Percentiles rank a stretch among this genome's conserved stretches.
These are phyloP conservation scores for Pythium brassicae DNA, from an alignment of 352 stramenopile species.

Conservation along the genomic window DNA sequence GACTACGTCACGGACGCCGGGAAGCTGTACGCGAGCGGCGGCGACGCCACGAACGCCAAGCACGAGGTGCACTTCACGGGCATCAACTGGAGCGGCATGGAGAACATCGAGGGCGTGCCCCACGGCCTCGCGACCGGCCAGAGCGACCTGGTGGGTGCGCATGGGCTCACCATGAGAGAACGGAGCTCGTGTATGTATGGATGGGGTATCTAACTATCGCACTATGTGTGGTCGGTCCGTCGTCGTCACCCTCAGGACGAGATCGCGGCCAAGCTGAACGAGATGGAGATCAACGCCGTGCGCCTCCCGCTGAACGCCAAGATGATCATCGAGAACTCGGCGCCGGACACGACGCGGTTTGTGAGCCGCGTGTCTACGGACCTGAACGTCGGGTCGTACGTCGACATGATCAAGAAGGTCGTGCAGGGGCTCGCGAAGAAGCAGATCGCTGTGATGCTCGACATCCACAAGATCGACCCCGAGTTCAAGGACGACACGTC, in stretches of 20 bases:
- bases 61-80: conserved; percentile 75
- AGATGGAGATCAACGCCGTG: conserved; percentile 73
- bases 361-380: conserved; percentile 57
- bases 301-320: conserved; percentile 79
- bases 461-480: conserved; percentile 84
- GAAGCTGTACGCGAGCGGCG: conserved; percentile 64
- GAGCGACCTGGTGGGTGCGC: conserved; percentile 37
- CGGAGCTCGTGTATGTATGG: no score
- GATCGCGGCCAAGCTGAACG: conserved; percentile 55
- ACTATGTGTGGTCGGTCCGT: no score
- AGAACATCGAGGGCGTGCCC: conserved; percentile 73
- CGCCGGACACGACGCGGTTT: conserved; percentile 56
- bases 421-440: conserved; percentile 78
- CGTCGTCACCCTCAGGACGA: no score
- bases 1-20: conserved; percentile 58
- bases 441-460: conserved; percentile 75
- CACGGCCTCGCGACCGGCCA: conserved; percentile 69
- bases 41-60: conserved; percentile 32
- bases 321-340: conserved; percentile 72
- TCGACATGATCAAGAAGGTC: conserved; percentile 82
- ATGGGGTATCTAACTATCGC: no score
- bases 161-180: no score
- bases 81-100: conserved; percentile 88
- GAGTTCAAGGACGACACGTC: conserved; percentile 63
- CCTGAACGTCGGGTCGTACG: conserved; percentile 69